A percentile compares a stretch with the other conserved stretches of the same genome.
These are phyloP conservation scores for Kentomonas sorsogonicus DNA, from an alignment of 208 protist genomes.

Conservation along the genomic window DNA sequence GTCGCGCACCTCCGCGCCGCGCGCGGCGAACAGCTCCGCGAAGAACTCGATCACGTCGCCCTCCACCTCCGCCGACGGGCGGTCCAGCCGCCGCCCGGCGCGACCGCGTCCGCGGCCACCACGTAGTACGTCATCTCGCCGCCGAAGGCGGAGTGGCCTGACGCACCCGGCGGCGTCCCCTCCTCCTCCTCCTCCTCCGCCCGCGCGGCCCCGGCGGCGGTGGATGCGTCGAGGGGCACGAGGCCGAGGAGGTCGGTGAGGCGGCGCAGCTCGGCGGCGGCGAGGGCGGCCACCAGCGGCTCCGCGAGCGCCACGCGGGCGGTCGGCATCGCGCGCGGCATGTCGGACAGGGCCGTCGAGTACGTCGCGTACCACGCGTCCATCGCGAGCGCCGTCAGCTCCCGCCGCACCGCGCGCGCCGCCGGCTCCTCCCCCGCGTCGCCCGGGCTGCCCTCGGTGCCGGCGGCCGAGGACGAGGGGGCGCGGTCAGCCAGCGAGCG, in stretches of 20 bases:
- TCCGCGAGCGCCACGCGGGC: constrained; percentile 46
- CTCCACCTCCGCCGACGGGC: constrained; percentile 67
- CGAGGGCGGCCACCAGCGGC: constrained; percentile 49
- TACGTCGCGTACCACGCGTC: constrained; percentile 84
- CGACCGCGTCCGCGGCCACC: constrained; percentile 37
- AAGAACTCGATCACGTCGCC: constrained; percentile 65
- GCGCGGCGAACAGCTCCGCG: constrained; percentile 46
- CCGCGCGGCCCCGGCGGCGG: background rate
- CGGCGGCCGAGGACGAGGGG: background rate
- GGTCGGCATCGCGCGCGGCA: constrained; percentile 57
- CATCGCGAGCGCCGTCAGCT: constrained; percentile 72
- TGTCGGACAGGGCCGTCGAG: constrained; percentile 60
- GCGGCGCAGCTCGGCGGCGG: constrained; percentile 40
- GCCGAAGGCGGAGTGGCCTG: no score
- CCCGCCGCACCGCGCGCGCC: constrained; percentile 41
- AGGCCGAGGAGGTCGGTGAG: constrained; percentile 57
- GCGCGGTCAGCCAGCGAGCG: background rate
- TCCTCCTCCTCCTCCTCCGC: background rate
- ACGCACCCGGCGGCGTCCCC: background rate
- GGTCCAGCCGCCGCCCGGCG: constrained; percentile 62
- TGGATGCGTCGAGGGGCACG: constrained; percentile 9
- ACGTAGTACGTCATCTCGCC: constrained; percentile 20
- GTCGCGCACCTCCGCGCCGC: constrained; percentile 44
- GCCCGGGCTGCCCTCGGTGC: background rate
- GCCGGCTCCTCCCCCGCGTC: background rate